These are phyloP conservation scores for Peronospora belbahrii DNA, from an alignment of 352 stramenopile species.

Conservation along the genomic window DNA sequence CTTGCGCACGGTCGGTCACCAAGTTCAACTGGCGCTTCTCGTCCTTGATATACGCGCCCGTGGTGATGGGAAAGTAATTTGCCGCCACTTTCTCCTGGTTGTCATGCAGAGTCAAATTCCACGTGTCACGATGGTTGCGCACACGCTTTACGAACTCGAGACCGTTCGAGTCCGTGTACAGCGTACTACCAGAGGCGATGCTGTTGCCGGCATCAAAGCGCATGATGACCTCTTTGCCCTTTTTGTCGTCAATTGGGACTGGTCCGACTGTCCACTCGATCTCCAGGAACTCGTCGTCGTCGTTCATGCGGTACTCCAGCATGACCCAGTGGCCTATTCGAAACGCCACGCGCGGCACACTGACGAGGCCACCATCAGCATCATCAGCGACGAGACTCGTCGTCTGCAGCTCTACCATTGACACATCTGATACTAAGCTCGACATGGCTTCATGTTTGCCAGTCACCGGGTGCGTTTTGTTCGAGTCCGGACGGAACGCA, in stretches of 20 bases:
- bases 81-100: conserved; percentile 90
- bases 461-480: conserved; percentile 45
- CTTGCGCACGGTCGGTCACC: conserved; percentile 90
- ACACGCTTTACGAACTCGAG: conserved; percentile 90
- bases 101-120: conserved; percentile 81
- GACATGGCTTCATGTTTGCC: conserved; percentile 4
- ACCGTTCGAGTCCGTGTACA: conserved; percentile 95
- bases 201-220: conserved; percentile 68
- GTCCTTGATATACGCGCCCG: too few species aligned
- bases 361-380: conserved; percentile 2
- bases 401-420: conserved; percentile 38
- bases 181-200: conserved; percentile 42
- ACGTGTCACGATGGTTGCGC: conserved; percentile 85
- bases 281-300: conserved; percentile 85
- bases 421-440: conserved; percentile 18
- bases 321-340: conserved; percentile 85
- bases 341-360: conserved; percentile 53
- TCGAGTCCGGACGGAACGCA: conserved; percentile 90
- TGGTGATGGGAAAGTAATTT: not conserved
- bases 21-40: conserved; percentile 64
- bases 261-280: conserved; percentile 91
- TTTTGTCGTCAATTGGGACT: conserved; percentile 62
- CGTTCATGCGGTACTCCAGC: conserved; percentile 86
- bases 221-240: conserved; percentile 95
- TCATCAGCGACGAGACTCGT: conserved; percentile 18